Conservation (phyloP, 169 alveolate genomes). For the Eimeria falciformis region DNA sequence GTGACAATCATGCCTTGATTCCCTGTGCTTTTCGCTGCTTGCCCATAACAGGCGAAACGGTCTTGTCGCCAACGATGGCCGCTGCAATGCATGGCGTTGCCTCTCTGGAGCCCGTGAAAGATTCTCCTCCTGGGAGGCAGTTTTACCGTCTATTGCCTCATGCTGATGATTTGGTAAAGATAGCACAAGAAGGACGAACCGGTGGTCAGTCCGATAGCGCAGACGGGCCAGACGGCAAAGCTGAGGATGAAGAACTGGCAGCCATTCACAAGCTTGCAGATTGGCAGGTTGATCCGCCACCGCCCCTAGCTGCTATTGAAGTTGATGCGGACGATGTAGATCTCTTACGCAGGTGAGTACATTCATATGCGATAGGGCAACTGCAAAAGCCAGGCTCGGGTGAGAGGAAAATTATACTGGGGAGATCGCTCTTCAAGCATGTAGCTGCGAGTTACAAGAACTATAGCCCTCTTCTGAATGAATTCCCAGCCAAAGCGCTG, state of each 20-base stretch:
- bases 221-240: neutral
- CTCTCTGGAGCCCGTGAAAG: conserved; percentile 65
- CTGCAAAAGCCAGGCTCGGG: too few species aligned
- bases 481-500: too few species aligned
- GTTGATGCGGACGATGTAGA: conserved; percentile 77
- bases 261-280: conserved; percentile 57
- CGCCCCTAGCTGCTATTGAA: conserved; percentile 77
- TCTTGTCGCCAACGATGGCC: conserved; percentile 77
- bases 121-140: conserved; percentile 74
- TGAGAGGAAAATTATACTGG: too few species aligned
- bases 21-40: neutral
- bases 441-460: too few species aligned
- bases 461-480: too few species aligned
- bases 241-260: conserved; percentile 49
- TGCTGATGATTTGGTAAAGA: conserved; percentile 44
- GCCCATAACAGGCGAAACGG: conserved; percentile 70
- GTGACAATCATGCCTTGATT: neutral
- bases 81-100: conserved; percentile 69
- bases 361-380: too few species aligned
- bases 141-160: conserved; percentile 69
- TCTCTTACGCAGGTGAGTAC: conserved; percentile 69
- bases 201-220: neutral
- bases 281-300: conserved; percentile 70
- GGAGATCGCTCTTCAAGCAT: too few species aligned
- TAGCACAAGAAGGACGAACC: conserved; percentile 9